Evolutionary conservation across 2,329 filamentous ascomycete genomes (phyloP).

Genomic region (Cladophialophora immunda): DNA sequence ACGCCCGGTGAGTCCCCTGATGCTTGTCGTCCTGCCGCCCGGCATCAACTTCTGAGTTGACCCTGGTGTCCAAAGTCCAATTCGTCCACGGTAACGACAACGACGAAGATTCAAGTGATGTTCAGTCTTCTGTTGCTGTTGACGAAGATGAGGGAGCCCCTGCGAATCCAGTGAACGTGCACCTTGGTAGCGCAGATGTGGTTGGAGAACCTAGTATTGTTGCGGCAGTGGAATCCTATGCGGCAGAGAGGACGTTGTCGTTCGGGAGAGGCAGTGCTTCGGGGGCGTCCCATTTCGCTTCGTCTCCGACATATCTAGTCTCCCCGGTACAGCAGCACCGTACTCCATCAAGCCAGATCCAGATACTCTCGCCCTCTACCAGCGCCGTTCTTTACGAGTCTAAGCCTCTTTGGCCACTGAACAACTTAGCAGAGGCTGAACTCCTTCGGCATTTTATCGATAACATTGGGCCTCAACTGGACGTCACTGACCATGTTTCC

Average conservation of each 20-base stretch:
- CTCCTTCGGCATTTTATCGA: slow-evolving; percentile 10
- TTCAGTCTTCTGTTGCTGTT: neutral
- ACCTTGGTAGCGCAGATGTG: neutral
- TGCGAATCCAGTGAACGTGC: neutral
- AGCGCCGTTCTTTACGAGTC: slow-evolving; percentile 6
- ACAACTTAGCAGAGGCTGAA: slow-evolving; percentile 8
- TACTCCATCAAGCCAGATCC: slow-evolving; percentile 6
- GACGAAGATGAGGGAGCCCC: slow-evolving; percentile 1
- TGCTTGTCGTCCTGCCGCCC: neutral
- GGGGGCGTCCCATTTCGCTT: neutral
- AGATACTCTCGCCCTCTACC: slow-evolving; percentile 6
- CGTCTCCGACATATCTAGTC: neutral
- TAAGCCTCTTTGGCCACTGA: slow-evolving; percentile 3
- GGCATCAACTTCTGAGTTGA: neutral
- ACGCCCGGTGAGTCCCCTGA: slow-evolving; percentile 2
- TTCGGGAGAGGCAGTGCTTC: neutral
- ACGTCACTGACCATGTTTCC: slow-evolving; percentile 7
- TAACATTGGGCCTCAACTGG: slow-evolving; percentile 4
- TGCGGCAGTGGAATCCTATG: neutral
- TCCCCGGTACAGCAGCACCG: neutral
- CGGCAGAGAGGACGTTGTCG: neutral
- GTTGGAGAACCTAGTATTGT: neutral
- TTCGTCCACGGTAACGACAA: neutral
- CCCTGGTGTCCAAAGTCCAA: neutral
- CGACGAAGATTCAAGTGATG: neutral